These are phyloP conservation scores for Russula sp. DNA, from an alignment of 768 basidiomycete genomes.

Conservation along the genomic window DNA sequence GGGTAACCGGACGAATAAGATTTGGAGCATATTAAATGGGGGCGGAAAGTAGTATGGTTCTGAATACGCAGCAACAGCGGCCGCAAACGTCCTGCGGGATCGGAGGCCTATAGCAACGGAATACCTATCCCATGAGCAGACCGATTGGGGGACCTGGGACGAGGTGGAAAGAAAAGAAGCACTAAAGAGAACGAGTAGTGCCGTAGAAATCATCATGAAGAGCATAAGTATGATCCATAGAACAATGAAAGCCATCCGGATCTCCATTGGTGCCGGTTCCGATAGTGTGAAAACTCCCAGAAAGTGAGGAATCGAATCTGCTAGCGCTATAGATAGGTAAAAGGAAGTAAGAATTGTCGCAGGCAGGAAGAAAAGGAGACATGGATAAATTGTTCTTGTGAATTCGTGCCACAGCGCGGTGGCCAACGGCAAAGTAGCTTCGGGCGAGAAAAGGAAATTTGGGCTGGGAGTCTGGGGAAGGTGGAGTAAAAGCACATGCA, in stretches of 20 bases:
- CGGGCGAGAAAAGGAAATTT: constrained; percentile 43
- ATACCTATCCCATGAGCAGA: constrained; percentile 49
- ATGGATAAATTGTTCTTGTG: constrained; percentile 41
- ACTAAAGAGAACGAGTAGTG: constrained; percentile 38
- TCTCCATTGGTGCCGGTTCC: constrained; percentile 45
- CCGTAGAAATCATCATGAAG: constrained; percentile 38
- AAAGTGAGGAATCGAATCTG: constrained; percentile 35
- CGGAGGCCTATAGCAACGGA: constrained; percentile 42
- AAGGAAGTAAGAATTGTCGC: constrained; percentile 43
- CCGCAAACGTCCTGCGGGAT: constrained; percentile 45
- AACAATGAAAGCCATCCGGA: constrained; percentile 44
- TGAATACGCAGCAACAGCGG: constrained; percentile 38
- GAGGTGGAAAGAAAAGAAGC: constrained; percentile 30
- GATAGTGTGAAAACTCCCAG: constrained; percentile 26
- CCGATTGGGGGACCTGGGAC: constrained; percentile 8
- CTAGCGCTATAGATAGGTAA: constrained; percentile 49
- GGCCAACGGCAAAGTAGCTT: constrained; percentile 45
- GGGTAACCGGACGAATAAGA: constrained; percentile 31
- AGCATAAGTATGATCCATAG: constrained; percentile 41
- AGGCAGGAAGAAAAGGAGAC: constrained; percentile 49
- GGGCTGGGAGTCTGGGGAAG: constrained; percentile 46
- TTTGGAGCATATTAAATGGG: constrained; percentile 49
- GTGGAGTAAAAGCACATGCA: constrained; percentile 49
- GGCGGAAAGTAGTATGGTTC: constrained; percentile 46
- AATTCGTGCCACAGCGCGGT: constrained; percentile 43